These are phyloP conservation scores for Podospora comata DNA, from an alignment of 495 filamentous ascomycete genomes.

Conservation along the genomic window DNA sequence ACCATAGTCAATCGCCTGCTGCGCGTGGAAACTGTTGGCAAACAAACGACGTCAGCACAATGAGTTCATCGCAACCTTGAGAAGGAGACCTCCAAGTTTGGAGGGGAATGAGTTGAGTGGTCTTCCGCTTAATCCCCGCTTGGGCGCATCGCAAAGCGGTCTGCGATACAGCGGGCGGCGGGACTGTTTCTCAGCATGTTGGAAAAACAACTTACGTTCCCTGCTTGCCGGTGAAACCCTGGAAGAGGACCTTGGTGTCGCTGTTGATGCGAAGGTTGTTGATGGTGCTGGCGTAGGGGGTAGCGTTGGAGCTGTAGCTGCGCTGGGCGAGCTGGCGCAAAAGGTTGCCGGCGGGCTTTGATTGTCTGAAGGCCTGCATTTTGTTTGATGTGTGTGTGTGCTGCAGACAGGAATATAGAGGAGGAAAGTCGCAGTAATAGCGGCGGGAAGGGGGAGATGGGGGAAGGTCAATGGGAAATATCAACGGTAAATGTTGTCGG, in stretches of 20 bases:
- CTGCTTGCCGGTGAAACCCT: conserved; percentile 98
- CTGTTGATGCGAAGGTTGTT: conserved; percentile 87
- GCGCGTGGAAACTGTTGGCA: conserved; percentile 79
- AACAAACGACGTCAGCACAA: conserved; percentile 39
- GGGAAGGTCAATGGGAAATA: too few relatives aligned
- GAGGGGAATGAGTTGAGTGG: neutral
- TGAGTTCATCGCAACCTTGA: neutral
- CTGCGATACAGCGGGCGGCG: neutral
- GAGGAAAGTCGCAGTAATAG: neutral
- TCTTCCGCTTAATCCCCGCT: neutral
- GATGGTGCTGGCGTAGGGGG: conserved; percentile 76
- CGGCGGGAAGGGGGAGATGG: neutral
- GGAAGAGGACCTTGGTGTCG: conserved; percentile 91
- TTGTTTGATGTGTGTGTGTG: conserved; percentile 6
- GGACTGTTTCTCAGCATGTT: neutral
- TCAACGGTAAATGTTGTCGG: conserved; percentile 5
- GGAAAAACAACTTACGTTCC: conserved; percentile 75
- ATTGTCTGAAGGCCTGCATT: conserved; percentile 51
- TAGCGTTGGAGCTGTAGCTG: conserved; percentile 63
- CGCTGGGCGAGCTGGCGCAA: conserved; percentile 53
- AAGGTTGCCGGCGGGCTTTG: conserved; percentile 44
- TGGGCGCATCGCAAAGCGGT: neutral
- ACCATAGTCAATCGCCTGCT: conserved; percentile 98
- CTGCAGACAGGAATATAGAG: neutral
- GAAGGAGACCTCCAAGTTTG: neutral